Evolutionary conservation across 2,329 filamentous ascomycete species (phyloP), one percentile per base, ranked within the genome.

Genomic region (Nothopassalora personata): DNA sequence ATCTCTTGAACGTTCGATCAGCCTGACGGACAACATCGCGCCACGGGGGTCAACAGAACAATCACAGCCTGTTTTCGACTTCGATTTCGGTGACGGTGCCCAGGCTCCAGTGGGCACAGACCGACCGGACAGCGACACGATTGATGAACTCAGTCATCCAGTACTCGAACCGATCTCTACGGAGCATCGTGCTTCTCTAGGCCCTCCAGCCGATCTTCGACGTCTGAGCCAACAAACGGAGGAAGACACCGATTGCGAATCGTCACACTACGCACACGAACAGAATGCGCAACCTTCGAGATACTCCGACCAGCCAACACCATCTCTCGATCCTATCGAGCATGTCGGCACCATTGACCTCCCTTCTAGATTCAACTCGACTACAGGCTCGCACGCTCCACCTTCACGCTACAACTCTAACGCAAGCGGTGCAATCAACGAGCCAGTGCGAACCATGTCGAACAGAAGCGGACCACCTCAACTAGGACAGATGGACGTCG

Each of bases 321-420:
- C 69, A 3, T 64, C 64, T 8, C 64, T 72, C 2, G 66, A 60
- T 7, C 68, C 69, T 7, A 70, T 72, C 11, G 66, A 68, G n/a
- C 39, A 55, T 2, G 62, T 68, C 13, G 69, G 69, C 19, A 62
- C 60, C 27, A 63, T 72, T 15, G 68, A 71, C 34, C 53, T 72
- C 18, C 70, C 70, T 10, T 68, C 65, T n/a, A 64, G 69, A 49
- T 72, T 69, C 60, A 65, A 66, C 55, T 70, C 68, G 1, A 63
- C 39, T 53, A 65, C 60, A 19, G 51, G 50, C 43, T 50, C 46
- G 10, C 28, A 30, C 15, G 46, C n/a, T n/a, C 19, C 47, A 15
- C 50, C 7, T 53, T 56, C 58, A 28, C 58, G 57, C 48, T 53
- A 54, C 28, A 60, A 56, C 11, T 34, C 57, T 3, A 53, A 36